Base-by-base conservation (phyloP, 2,329 filamentous ascomycete genomes). In the Raffaelea ambrosiae region DNA sequence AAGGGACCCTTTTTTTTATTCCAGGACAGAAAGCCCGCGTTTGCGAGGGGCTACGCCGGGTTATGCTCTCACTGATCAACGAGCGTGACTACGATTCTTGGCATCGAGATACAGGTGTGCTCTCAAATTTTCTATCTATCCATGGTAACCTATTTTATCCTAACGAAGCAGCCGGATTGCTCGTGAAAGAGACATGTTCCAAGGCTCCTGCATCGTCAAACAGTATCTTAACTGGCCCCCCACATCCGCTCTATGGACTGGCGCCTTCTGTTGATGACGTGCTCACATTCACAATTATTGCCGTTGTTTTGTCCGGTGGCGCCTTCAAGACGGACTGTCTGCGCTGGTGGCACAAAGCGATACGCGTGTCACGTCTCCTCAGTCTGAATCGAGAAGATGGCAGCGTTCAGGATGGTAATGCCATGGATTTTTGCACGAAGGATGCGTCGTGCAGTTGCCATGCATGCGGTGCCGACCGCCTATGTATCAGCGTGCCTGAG, bases 251-350 rank as follows among this genome's bases (percentile, higher is more conserved):
- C n/a, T n/a, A n/a, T n/a, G n/a, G n/a, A n/a, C n/a, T n/a, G n/a
- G 62, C 55, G 8, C 61, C 62, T 3, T 53, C 57, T 3, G 55
- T 67, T 5, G 70, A 71, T 49, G 68, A 69, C 47, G 68, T 73
- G 19, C 54, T 73, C n/a, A 68, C 67, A 0, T 68, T 70, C 20
- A 62, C 67, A 5, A 62, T 73, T 1, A 58, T 74, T 5, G 65
- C 67, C 13, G 67, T 73, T 26, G 67, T 68, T 1, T 65, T 72
- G 4, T 74, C 71, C 1, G 70, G 67, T 0, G 65, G 69, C 11
- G 69, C 73, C 44, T 72, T 70, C 61, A 74, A 73, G 54, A 65
- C 66, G 4, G 72, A 74, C 50, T 67, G 65, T 49, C 60, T 69
- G 46, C 69, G 66, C 49, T 74, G 71, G 71, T 71, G 67, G 67